Evolutionary conservation across 805 yeast genomes (phyloP), one percentile per base, ranked within the genome.

Genomic region (Schizosaccharomyces cryophilus): DNA sequence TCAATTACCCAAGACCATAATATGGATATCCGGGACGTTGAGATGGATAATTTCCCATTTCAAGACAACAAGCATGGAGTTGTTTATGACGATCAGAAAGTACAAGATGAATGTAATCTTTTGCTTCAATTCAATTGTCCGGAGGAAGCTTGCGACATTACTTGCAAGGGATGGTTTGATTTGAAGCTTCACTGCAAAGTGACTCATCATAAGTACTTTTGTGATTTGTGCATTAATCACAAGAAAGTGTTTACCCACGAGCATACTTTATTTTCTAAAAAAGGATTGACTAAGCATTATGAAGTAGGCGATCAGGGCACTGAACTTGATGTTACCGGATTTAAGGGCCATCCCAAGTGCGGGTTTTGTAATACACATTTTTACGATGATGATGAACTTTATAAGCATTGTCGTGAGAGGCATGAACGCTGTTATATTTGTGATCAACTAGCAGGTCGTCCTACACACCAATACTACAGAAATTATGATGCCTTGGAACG

Each of bases 361-460:
- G 79, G 79, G 64, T 85, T 86, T 69, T 93, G 98, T 70, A 71
- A 77, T 3, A 80, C 81, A 1, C 72, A 94, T 62, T 89, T 86
- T 69, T 93, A 93, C 69, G 86, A 95, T 0, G 86, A 81, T 48
- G 96, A 90, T 69, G 97, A 89, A 69, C 75, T 88, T 66, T 81
- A 80, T 64, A 71, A 81, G 40, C 99, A 93, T 71, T 78, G 89
- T 73, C 76, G 95, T 65, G 84, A 85, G 63, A 73, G 73, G 59
- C 98, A 93, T 70, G 96, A 89, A 69, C 80, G 82, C 65, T 93
- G 99, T 70, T 86, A 82, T 66, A 81, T 93, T 40, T 93, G 99
- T 73, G 95, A 88, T 31, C 83, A 79, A 68, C 77, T 81, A 66
- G 73, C 82, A 0, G 66, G 67, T 29, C 59, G 62, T 30, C 70